Evolutionary conservation across 352 stramenopile species (phyloP), one percentile per base, ranked within the genome.

Genomic region (Aphanomyces astaci): DNA sequence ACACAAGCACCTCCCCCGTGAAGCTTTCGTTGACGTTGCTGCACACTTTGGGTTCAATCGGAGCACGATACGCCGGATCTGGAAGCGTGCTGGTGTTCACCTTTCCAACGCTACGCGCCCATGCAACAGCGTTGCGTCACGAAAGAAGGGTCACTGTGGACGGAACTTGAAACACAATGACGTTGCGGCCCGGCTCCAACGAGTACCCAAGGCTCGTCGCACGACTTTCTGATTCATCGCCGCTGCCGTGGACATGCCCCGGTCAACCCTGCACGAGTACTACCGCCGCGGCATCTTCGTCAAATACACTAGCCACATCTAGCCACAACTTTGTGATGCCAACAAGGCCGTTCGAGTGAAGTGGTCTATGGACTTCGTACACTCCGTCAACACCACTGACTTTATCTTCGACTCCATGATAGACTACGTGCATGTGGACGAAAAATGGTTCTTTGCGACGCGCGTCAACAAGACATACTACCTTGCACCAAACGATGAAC

Each of bases 381-480:
- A n/a, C 5, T 30, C n/a, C 5, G n/a, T 19, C n/a, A n/a, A 7
- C 48, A 5, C n/a, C 7, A 11, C 5, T 5, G 9, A 7, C 5
- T 55, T 22, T n/a, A 30, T 9, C 48, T 55, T 55, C 19, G n/a
- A 24, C 19, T 9, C n/a, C 48, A 7, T 55, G 48, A 22, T 22
- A 5, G 48, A 55, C 25, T 55, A 7, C n/a, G 48, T 55, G n/a
- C 48, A 55, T 30, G 48, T 55, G 48, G 48, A 55, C 25, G 48
- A 55, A n/a, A 24, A 55, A 30, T 55, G 48, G 48, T 55, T 55
- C 48, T 55, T 55, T 55, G 48, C n/a, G 11, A 55, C 48, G 7
- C n/a, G n/a, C 7, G 48, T 55, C n/a, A 55, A 30, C 7, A 7
- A 55, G 25, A 55, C 48, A 11, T 55, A 55, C 48, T 55, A 55